Evolutionary conservation across 1,139 yeast species (phyloP), one percentile per base, ranked within the genome.

Genomic region (Nadsonia commutata): DNA sequence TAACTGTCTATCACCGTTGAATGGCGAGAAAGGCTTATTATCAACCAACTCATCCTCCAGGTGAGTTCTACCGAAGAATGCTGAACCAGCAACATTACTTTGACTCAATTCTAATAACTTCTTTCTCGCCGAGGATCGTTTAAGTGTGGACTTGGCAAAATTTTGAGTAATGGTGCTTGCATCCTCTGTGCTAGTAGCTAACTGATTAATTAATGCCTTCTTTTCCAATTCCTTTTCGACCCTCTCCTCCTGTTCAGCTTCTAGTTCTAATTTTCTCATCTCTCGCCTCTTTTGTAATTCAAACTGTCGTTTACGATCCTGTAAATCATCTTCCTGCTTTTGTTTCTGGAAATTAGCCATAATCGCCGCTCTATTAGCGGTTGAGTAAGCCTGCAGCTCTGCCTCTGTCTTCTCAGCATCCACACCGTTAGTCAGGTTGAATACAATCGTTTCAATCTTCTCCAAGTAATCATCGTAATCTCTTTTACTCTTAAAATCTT

Each of bases 1-100:
- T 18, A 66, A 51, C 47, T 81, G 80, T 43, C 94, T 71, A 63
- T 90, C 97, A 42, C 97, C 97, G 55, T 78, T 77, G 63, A 90
- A 88, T 11, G 98, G 97, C 2, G 97, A 86, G 59, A 88, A 90
- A 21, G 97, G 97, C 2, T 74, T 66, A 36, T 57, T 56, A 18
- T 56, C 59, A 36, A 48, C 71, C 48, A 80, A 74, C 41, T 83
- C 69, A 47, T 76, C 78, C 48, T 78, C 81, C 44, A 82, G 65
- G 52, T 78, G 80, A 48, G 75, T 72, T 53, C 84, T 72, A 27
- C 33, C 16, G 4, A 27, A 9, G 16, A 27, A 27, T 27, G 33
- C 33, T 4, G 33, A 27, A 27, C 33, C 33, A 27, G 33, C 33
- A 9, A 27, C 33, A 27, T 27, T 16, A 27, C 33, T 27, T 9